Evolutionary conservation across 2,329 filamentous ascomycete genomes (phyloP), one percentile per base, ranked within the genome.

Genomic region (Tolypocladium guangdongense): DNA sequence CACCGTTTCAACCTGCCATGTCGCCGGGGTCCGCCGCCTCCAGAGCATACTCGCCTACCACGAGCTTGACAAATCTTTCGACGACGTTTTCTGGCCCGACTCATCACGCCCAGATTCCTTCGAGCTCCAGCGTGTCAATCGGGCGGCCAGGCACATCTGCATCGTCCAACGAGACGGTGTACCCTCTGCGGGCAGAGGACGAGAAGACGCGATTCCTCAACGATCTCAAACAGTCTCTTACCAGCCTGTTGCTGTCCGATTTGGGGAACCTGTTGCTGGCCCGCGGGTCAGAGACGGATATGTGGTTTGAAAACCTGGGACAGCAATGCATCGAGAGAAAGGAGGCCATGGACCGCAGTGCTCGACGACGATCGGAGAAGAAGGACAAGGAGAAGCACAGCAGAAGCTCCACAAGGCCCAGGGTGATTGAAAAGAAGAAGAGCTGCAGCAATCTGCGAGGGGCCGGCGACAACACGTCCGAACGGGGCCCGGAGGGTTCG

Each of bases 271-370:
- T 89, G 33, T 86, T 96, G 1, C 93, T 95, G 68, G 83, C 84
- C n/a, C 82, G 81, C 50, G 93, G 93, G 3, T 95, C 90, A 43
- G 93, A 99, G 71, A 97, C 92, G 0, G 93, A 97, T 66, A 77
- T 77, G 3, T 96, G 92, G 87, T 93, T 96, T 60, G 77, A 81
- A 51, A 80, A 81, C 16, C 68, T 90, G 7, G 82, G 83, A 3
- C 80, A 85, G 60, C 74, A 85, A 58, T 85, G 82, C 63, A 82
- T 84, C 51, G 80, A 84, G 39, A 75, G 82, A 30, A 81, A 78
- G 48, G 79, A 84, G 50, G 74, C 77, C 4, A 68, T 78, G 35
- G 75, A 82, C 55, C 71, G 72, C 39, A 73, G 75, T 49, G 72
- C 73, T 50, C 64, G 74, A 56, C 63, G 74, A 55, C 64, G 64